Evolutionary conservation across 2,329 filamentous ascomycete genomes (phyloP), one percentile per base, ranked within the genome.

Genomic region (Pyrenochaeta sp.): DNA sequence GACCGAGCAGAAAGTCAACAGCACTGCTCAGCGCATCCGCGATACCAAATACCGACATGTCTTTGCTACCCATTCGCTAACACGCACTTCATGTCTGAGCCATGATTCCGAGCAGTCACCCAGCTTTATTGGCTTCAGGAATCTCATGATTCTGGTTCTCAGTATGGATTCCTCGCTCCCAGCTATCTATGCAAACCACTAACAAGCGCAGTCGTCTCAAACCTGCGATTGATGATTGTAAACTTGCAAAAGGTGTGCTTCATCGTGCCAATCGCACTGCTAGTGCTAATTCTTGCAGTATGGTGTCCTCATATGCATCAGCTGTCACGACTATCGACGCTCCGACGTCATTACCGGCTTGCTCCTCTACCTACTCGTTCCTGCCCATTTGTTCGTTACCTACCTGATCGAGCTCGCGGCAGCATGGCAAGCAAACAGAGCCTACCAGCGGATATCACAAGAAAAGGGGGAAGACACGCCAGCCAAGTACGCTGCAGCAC

Each of bases 111-210:
- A 85, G 40, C 80, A 80, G 10, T 81, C 87, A 2, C 91, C 93
- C 18, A 97, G 91, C 74, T 98, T 97, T 72, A 79, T 97, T 14
- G 95, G 95, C 0, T 98, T 99, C 73, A 84, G 94, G 55, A 99
- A 99, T 73, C 84, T 99, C 59, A 97, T 97, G 91, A 90, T 97
- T 33, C 88, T 98, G 69, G 91, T 97, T 32, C 79, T 97, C 56
- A 87, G 91, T 95, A 83, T 59, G 83, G 66, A 60, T 51, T 52
- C 63, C 51, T 51, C 46, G 21, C 40, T 48, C 17, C 17, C 32
- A 21, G 31, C 31, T 4, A 21, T 32, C 11, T 40, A 21, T 40
- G 29, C 20, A 7, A 44, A 23, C 23, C 15, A 50, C 73, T 79
- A 57, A 72, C 53, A 3, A 45, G 36, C 37, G 27, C 64, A 92